phyloP scores from a whole-genome alignment of 306 rosid genomes.

The Citrullus colocynthis region DNA sequence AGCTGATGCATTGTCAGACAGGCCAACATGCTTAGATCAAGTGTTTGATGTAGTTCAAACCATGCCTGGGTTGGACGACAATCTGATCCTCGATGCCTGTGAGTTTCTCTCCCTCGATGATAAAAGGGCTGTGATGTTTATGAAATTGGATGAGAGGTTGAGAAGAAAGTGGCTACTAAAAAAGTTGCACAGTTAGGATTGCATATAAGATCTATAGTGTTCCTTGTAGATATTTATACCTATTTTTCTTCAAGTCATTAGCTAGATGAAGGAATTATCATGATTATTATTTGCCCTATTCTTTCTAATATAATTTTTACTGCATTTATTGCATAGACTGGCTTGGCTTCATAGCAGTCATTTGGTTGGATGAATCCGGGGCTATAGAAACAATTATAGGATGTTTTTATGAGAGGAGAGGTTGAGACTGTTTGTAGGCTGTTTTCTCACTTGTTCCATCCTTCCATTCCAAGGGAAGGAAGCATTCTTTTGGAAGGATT shows the following conservation, averaged over 20 bases:
- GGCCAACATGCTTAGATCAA: constrained; percentile 26
- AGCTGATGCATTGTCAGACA: constrained; percentile 36
- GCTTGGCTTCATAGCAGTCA: no score
- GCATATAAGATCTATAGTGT: not conserved
- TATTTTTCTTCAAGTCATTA: not conserved
- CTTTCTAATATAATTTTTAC: no score
- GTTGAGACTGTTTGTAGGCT: no score
- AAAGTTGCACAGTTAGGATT: constrained; percentile 24
- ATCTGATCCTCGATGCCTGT: constrained; percentile 44
- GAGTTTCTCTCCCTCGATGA: constrained; percentile 39
- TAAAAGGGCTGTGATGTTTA: constrained; percentile 36
- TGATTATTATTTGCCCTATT: no score
- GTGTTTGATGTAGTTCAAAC: constrained; percentile 37
- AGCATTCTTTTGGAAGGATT: no score
- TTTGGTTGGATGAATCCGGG: no score
- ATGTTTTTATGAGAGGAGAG: no score
- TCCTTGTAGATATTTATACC: not conserved
- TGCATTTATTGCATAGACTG: no score
- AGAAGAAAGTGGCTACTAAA: constrained; percentile 43
- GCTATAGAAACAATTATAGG: no score
- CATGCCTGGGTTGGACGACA: constrained; percentile 39
- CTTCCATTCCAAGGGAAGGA: no score
- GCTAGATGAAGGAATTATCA: not conserved
- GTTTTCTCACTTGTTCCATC: no score
- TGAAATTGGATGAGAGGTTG: constrained; percentile 36